Evolutionary conservation across 140 eudicot species (phyloP).

Genomic region (Oenanthe javanica): DNA sequence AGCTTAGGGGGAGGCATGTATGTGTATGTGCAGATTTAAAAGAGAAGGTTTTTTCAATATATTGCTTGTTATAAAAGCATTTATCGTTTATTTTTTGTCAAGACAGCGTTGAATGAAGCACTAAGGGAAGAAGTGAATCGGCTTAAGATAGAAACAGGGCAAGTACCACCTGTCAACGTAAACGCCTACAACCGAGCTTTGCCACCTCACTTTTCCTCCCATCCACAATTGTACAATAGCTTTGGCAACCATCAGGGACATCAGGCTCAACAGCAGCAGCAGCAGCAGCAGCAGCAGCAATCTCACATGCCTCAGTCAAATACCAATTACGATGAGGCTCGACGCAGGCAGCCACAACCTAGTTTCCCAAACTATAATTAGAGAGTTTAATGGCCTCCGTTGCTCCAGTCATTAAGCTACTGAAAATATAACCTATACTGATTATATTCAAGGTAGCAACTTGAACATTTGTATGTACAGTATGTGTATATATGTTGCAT

Average conservation of each 20-base stretch:
- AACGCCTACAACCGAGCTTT: constrained; percentile 36
- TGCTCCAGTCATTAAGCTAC: neutral
- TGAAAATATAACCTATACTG: neutral
- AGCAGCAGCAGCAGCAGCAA: constrained; percentile 27
- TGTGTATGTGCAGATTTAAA: neutral
- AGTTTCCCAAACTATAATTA: constrained; percentile 53
- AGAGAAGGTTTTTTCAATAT: neutral
- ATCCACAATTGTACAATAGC: constrained; percentile 23
- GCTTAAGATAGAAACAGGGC: constrained; percentile 77
- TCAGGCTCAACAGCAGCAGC: constrained; percentile 25
- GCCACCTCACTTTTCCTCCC: constrained; percentile 47
- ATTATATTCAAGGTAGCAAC: neutral
- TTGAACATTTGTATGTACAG: neutral
- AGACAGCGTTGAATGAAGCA: constrained; percentile 72
- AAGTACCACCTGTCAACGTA: constrained; percentile 51
- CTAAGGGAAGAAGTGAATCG: constrained; percentile 76
- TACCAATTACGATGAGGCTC: constrained; percentile 25
- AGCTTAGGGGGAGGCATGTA: neutral
- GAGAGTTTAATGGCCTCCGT: constrained; percentile 5
- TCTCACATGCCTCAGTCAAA: constrained; percentile 29
- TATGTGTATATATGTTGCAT: neutral
- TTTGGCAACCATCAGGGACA: constrained; percentile 28
- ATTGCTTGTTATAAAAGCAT: neutral
- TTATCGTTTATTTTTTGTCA: neutral
- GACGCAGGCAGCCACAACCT: constrained; percentile 35